Conservation (phyloP, 371 early-diverging fungal species). For the Blakeslea trispora region DNA sequence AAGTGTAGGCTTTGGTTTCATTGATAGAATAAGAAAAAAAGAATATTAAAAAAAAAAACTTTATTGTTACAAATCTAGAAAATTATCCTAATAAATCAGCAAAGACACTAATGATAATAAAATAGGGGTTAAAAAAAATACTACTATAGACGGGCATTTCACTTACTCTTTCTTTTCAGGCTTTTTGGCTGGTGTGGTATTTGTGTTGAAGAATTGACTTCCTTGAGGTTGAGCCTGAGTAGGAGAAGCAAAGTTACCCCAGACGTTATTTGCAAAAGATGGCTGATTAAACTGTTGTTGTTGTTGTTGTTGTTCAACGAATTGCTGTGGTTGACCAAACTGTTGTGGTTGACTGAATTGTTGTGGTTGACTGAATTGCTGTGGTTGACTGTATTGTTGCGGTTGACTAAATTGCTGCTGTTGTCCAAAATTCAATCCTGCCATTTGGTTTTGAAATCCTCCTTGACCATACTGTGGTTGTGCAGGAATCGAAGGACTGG, state of each 20-base stretch:
- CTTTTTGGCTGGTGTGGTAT: slow-evolving; percentile 14
- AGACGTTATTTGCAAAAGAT: slow-evolving; percentile 3
- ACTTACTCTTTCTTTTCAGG: slow-evolving; percentile 34
- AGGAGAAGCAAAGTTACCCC: slow-evolving; percentile 26
- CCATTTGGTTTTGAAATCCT: slow-evolving; percentile 40
- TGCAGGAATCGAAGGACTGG: slow-evolving; percentile 9
- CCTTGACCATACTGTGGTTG: slow-evolving; percentile 19
- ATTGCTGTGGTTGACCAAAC: slow-evolving; percentile 1
- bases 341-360: slow-evolving; percentile 11
- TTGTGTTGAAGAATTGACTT: slow-evolving; percentile 41
- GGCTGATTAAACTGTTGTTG: slow-evolving; percentile 2
- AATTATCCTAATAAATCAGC: neutral
- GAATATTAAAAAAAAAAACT: too few species aligned
- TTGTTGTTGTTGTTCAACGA: slow-evolving; percentile 13
- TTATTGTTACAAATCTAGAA: too few species aligned
- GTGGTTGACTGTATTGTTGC: slow-evolving; percentile 13
- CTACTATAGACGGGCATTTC: too few species aligned
- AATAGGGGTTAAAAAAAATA: slow-evolving; percentile 22
- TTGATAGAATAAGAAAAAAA: neutral
- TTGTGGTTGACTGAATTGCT: slow-evolving; percentile 3
- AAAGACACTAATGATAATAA: neutral
- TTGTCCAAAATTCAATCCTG: slow-evolving; percentile 34
- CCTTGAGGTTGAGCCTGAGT: slow-evolving; percentile 39
- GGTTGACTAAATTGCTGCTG: neutral
- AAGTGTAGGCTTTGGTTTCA: neutral